Conservation (phyloP, 345 rosid species). For the Lagerstroemia speciosa region DNA sequence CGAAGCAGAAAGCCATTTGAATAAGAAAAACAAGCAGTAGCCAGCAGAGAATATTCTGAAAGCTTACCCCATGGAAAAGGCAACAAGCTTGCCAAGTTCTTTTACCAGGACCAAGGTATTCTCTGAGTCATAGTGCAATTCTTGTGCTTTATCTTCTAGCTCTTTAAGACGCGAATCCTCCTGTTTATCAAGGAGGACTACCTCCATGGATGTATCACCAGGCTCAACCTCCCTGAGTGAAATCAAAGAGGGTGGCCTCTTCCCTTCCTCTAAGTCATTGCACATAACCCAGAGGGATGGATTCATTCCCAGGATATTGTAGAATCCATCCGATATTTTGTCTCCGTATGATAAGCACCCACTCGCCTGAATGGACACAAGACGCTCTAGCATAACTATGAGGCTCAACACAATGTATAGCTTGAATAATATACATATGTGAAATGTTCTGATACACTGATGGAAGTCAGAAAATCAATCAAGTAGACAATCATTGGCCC, state of each 20-base stretch:
- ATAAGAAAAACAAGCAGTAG: not conserved
- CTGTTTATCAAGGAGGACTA: constrained; percentile 61
- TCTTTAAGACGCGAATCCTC: constrained; percentile 73
- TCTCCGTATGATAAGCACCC: constrained; percentile 84
- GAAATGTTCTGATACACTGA: not conserved
- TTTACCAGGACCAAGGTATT: constrained; percentile 59
- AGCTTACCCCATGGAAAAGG: constrained; percentile 76
- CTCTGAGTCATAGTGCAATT: constrained; percentile 61
- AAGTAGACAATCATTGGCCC: not conserved
- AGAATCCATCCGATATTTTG: constrained; percentile 84
- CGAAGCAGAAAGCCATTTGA: not conserved
- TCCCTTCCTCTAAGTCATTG: constrained; percentile 62
- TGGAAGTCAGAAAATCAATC: not conserved
- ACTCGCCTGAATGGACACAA: constrained; percentile 43
- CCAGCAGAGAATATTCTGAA: not conserved
- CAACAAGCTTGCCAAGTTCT: constrained; percentile 83
- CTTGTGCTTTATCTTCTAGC: constrained; percentile 85
- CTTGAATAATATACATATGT: not conserved
- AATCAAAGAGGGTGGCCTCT: constrained; percentile 53
- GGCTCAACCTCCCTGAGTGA: constrained; percentile 67
- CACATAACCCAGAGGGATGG: constrained; percentile 93
- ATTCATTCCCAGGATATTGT: constrained; percentile 88
- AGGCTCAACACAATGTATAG: not conserved
- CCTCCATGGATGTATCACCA: constrained; percentile 70
- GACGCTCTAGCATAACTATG: not conserved